These are phyloP conservation scores for Oropetium thomaeum DNA, from an alignment of 176 grass and related monocot species.

Conservation along the genomic window DNA sequence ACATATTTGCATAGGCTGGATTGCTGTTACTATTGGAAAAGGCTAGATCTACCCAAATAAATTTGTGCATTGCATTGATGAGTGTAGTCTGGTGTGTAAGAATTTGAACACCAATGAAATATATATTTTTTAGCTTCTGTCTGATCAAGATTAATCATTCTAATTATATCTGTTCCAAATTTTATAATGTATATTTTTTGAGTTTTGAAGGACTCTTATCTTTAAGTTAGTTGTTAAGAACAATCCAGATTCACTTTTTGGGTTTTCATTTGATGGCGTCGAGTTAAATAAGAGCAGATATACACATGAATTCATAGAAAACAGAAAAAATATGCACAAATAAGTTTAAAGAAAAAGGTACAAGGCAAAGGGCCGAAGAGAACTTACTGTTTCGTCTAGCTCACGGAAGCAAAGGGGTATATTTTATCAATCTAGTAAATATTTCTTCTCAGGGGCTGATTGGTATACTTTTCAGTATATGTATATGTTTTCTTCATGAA, in stretches of 20 bases:
- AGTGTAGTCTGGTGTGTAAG: slow-evolving; percentile 27
- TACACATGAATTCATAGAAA: background rate
- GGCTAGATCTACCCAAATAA: slow-evolving; percentile 22
- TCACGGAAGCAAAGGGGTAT: background rate
- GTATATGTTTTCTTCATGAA: background rate
- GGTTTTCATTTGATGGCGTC: background rate
- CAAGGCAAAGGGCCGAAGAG: background rate
- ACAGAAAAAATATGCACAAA: background rate
- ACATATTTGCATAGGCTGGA: slow-evolving; percentile 25
- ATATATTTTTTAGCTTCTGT: background rate
- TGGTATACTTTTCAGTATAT: background rate
- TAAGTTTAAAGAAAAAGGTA: background rate
- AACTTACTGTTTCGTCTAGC: background rate
- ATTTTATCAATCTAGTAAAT: background rate
- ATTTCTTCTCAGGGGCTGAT: background rate
- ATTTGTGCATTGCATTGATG: background rate
- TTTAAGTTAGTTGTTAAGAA: background rate
- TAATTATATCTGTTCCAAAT: background rate
- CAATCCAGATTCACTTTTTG: background rate
- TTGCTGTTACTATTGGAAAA: background rate
- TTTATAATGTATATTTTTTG: background rate
- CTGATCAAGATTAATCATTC: background rate
- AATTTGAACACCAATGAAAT: slow-evolving; percentile 14
- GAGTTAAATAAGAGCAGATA: background rate
- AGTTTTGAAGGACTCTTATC: background rate